phyloP scores from a whole-genome alignment of 1,284 basidiomycete genomes.

The Exobasidium cylindrosporum region DNA sequence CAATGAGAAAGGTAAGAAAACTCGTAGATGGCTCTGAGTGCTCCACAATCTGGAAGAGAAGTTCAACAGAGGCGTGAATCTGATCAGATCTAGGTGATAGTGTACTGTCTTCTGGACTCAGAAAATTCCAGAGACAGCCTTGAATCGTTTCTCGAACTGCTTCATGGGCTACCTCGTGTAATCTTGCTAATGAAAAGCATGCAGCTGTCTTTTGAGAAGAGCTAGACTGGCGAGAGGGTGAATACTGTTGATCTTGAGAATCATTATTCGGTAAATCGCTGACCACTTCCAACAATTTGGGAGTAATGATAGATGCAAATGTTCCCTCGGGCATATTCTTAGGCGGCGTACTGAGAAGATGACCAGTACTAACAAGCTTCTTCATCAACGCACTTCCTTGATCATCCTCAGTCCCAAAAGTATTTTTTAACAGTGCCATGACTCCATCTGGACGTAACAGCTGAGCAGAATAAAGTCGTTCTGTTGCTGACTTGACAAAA shows the following conservation, averaged over 20 bases:
- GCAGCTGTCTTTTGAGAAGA: constrained; percentile 9
- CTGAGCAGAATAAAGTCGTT: constrained; percentile 41
- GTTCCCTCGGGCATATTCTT: not conserved
- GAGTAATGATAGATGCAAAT: constrained; percentile 5
- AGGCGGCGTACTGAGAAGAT: constrained; percentile 9
- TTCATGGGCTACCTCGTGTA: not conserved
- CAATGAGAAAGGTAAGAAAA: constrained; percentile 33
- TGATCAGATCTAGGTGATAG: not conserved
- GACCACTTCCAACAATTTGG: constrained; percentile 4
- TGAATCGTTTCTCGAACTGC: not conserved
- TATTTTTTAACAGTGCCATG: constrained; percentile 19
- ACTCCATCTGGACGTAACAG: constrained; percentile 49
- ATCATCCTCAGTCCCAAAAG: constrained; percentile 20
- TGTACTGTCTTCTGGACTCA: not conserved
- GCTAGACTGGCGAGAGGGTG: not conserved
- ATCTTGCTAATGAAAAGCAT: not conserved
- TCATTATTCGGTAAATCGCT: not conserved
- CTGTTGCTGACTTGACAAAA: constrained; percentile 30
- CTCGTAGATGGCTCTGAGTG: constrained; percentile 45
- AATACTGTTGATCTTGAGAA: not conserved
- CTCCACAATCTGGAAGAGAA: constrained; percentile 28
- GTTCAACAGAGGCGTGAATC: not conserved
- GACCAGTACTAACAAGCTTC: constrained; percentile 8
- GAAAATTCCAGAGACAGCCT: not conserved
- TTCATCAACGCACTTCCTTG: constrained; percentile 1